Conservation (phyloP, 2,329 filamentous ascomycete species). For the Pseudogymnoascus sp. region DNA sequence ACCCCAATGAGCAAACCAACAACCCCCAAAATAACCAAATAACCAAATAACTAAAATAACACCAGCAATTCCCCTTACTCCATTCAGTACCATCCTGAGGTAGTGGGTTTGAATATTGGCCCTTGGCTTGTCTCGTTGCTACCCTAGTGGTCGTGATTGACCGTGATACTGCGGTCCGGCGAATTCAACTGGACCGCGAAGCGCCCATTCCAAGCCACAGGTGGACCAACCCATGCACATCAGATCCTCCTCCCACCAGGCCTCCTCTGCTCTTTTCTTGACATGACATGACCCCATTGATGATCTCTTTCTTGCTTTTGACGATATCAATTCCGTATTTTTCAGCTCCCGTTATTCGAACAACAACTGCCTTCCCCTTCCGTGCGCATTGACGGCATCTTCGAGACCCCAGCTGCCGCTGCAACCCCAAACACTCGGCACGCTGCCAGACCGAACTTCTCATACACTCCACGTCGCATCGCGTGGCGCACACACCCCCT, state of each 20-base stretch:
- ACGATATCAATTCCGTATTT: background rate
- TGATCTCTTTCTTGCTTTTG: background rate
- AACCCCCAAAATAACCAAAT: slow-evolving; percentile 1
- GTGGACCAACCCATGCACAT: background rate
- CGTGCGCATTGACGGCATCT: slow-evolving; percentile 4
- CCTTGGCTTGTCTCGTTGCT: background rate
- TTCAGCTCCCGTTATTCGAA: background rate
- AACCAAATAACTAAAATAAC: background rate
- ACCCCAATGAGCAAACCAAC: background rate
- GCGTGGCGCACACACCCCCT: background rate
- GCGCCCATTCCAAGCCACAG: background rate
- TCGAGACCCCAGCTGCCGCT: background rate
- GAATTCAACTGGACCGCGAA: slow-evolving; percentile 3
- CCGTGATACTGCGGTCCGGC: background rate
- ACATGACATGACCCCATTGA: background rate
- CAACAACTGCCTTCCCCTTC: background rate
- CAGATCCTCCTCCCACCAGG: background rate
- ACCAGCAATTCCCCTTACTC: background rate
- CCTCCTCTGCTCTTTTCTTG: background rate
- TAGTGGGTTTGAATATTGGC: background rate
- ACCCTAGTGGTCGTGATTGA: background rate
- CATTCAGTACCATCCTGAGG: background rate
- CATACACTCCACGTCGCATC: slow-evolving; percentile 10
- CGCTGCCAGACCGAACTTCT: slow-evolving; percentile 9
- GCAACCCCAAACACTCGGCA: slow-evolving; percentile 8